These are phyloP conservation scores for Acacia concinna DNA, from an alignment of 331 rosid genomes.

Conservation along the genomic window DNA sequence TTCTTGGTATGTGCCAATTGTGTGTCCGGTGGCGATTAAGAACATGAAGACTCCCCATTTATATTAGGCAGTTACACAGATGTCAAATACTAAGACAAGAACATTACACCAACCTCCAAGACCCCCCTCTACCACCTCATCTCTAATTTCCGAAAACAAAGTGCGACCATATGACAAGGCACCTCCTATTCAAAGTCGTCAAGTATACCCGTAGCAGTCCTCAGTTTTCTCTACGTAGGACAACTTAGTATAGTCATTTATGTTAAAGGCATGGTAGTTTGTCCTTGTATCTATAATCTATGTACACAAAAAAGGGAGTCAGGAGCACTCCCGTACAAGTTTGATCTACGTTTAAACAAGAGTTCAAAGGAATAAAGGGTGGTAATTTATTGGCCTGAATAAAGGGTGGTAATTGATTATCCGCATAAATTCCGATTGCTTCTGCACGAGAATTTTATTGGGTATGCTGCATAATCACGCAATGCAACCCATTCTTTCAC, in stretches of 20 bases:
- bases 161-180: not conserved
- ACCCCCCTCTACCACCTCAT: no score
- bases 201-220: no score
- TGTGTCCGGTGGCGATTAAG: constrained; percentile 27
- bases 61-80: not conserved
- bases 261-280: not conserved
- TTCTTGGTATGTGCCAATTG: constrained; percentile 5
- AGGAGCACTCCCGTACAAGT: not conserved
- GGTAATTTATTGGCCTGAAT: not conserved
- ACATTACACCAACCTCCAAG: no score
- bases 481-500: not conserved
- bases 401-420: not conserved
- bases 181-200: not conserved
- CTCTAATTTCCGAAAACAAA: not conserved
- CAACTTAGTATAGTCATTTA: no score
- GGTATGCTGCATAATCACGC: not conserved
- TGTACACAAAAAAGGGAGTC: not conserved
- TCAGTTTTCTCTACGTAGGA: no score
- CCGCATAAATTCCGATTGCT: not conserved
- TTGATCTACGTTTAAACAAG: not conserved
- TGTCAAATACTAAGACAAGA: no score
- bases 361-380: not conserved
- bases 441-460: not conserved
- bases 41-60: constrained; percentile 8
- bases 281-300: not conserved